Conservation (phyloP, 768 basidiomycete species). For the Boletales sp. region DNA sequence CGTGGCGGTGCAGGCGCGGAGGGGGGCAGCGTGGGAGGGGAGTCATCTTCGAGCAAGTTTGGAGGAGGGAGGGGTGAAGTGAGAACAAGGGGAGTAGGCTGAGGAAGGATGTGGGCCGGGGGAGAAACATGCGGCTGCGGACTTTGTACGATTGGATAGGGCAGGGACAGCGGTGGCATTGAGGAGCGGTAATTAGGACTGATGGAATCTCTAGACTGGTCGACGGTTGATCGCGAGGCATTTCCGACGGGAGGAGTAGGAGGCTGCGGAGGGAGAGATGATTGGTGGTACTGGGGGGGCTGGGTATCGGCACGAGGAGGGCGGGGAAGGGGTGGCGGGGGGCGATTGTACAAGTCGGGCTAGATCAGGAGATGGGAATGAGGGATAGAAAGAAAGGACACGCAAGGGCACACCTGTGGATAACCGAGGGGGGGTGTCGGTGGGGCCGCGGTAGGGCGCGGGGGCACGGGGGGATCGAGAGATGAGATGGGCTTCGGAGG, state of each 20-base stretch:
- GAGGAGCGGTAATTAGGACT: conserved; percentile 27
- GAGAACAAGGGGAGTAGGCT: conserved; percentile 18
- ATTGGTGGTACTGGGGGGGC: conserved; percentile 28
- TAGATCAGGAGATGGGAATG: conserved; percentile 7
- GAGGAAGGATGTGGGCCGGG: conserved; percentile 18
- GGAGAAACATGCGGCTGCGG: conserved; percentile 11
- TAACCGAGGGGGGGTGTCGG: neutral
- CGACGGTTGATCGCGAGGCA: conserved; percentile 12
- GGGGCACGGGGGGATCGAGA: neutral
- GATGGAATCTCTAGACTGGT: conserved; percentile 17
- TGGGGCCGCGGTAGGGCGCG: neutral
- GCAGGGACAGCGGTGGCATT: conserved; percentile 27
- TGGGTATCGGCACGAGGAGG: conserved; percentile 17
- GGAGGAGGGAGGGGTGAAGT: conserved; percentile 33
- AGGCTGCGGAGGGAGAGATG: neutral
- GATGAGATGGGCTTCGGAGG: conserved; percentile 34
- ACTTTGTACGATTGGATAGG: conserved; percentile 27
- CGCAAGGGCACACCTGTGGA: conserved; percentile 20
- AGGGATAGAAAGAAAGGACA: neutral
- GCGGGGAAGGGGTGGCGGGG: conserved; percentile 35
- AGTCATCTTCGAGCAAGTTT: conserved; percentile 67
- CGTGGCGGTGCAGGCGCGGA: conserved; percentile 58
- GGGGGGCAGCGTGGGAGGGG: conserved; percentile 25
- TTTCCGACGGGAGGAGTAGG: conserved; percentile 11
- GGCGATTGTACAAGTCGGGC: conserved; percentile 29